These are phyloP conservation scores for Nannochloris sp. DNA, from an alignment of 139 green algal genomes.

Conservation along the genomic window DNA sequence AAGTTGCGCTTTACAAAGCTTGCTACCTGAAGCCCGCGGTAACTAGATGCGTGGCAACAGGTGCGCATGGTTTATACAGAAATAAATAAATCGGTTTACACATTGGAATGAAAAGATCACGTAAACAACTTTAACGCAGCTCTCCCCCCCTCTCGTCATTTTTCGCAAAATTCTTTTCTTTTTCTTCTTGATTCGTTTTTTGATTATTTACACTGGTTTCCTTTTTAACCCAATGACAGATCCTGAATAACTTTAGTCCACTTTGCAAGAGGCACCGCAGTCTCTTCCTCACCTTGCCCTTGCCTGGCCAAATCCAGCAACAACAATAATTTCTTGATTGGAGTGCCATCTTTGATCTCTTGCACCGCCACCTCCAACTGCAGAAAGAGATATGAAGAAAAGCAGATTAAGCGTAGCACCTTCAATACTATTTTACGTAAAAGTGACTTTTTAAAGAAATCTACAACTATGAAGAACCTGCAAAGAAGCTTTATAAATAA, in stretches of 20 bases:
- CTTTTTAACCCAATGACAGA: not conserved
- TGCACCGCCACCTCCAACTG: conserved; percentile 30
- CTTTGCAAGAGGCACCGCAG: not conserved
- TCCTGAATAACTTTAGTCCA: conserved; percentile 29
- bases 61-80: too few species aligned
- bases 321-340: conserved; percentile 95
- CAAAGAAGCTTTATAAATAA: not conserved
- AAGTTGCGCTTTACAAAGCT: too few species aligned
- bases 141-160: too few species aligned
- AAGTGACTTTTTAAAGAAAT: not conserved
- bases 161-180: not conserved
- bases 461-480: not conserved
- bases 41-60: too few species aligned
- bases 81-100: too few species aligned
- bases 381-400: not conserved
- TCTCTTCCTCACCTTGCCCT: conserved; percentile 17
- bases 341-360: conserved; percentile 43
- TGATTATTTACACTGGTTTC: not conserved
- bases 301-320: conserved; percentile 91
- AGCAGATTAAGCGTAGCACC: not conserved
- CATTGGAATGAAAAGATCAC: too few species aligned
- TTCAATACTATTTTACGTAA: not conserved
- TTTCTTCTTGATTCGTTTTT: not conserved
- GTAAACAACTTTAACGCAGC: too few species aligned
- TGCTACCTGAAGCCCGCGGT: too few species aligned